Conservation (phyloP, 257 asterid species). For the Marsdenia floribunda region DNA sequence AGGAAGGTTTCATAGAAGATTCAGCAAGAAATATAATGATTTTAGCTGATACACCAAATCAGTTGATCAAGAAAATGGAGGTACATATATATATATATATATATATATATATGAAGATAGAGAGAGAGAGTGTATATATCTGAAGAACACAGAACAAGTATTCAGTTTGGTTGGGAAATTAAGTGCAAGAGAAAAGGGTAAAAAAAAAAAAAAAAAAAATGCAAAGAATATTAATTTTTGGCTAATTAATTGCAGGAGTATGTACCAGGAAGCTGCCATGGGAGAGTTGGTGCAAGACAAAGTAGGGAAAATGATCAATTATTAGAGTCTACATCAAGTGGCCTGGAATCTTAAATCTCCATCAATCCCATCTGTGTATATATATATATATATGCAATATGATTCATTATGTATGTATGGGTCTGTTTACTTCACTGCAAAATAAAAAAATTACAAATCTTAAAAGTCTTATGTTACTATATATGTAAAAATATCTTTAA, state of each 20-base stretch:
- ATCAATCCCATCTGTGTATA: neutral
- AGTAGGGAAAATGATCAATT: slow-evolving; percentile 47
- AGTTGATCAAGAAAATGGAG: slow-evolving; percentile 28
- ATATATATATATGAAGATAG: neutral
- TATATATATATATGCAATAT: neutral
- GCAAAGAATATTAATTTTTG: neutral
- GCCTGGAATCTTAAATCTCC: slow-evolving; percentile 19
- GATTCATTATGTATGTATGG: slow-evolving; percentile 4
- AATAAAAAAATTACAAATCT: too few relatives aligned
- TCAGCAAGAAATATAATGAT: slow-evolving; percentile 52
- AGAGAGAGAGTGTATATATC: neutral
- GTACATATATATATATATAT: neutral
- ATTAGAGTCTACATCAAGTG: slow-evolving; percentile 33
- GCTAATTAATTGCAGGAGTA: slow-evolving; percentile 36
- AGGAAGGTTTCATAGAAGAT: slow-evolving; percentile 59
- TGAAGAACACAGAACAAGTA: neutral
- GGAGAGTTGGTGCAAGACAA: slow-evolving; percentile 40
- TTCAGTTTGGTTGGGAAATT: slow-evolving; percentile 19
- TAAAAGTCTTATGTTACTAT: too few relatives aligned
- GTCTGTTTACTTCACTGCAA: neutral
- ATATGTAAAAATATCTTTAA: too few relatives aligned
- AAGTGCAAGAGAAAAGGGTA: slow-evolving; percentile 13
- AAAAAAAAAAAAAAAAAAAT: too few relatives aligned
- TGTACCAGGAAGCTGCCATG: slow-evolving; percentile 34
- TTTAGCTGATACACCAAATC: slow-evolving; percentile 21